A percentile compares a stretch with the other conserved stretches of the same genome.
Conservation (phyloP, 108 stramenopile genomes). For the Stephanodiscus minutulus region DNA sequence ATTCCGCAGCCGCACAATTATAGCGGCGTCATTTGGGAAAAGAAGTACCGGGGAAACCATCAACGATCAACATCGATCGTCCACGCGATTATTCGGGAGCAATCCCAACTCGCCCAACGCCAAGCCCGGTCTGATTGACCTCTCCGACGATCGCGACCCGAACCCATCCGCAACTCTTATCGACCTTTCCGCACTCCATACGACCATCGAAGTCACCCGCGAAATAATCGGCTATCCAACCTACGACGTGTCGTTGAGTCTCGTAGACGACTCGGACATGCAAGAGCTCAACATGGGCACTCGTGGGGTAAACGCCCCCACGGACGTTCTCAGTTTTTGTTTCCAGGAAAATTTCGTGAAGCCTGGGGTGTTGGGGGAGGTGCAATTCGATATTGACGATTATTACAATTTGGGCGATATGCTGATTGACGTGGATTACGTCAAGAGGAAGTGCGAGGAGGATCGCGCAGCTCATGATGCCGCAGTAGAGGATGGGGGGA, state of each 20-base stretch:
- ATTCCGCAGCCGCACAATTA: not conserved
- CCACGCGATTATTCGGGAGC: conserved; percentile 37
- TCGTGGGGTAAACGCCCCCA: conserved; percentile 65
- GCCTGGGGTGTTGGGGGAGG: conserved; percentile 69
- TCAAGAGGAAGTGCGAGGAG: conserved; percentile 67
- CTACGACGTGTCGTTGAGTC: conserved; percentile 65
- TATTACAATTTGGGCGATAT: conserved; percentile 91
- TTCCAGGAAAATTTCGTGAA: conserved; percentile 54
- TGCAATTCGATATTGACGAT: conserved; percentile 72
- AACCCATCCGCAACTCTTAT: conserved; percentile 10
- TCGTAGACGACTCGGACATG: conserved; percentile 79
- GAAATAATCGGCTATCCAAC: conserved; percentile 69
- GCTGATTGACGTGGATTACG: conserved; percentile 89
- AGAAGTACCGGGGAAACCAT: not conserved
- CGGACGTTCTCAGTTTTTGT: conserved; percentile 90
- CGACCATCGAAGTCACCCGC: conserved; percentile 55
- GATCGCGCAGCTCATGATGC: conserved; percentile 46
- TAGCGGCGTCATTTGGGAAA: not conserved
- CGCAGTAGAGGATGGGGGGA: conserved; percentile 21
- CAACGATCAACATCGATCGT: not conserved
- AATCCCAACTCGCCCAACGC: conserved; percentile 30
- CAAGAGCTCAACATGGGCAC: conserved; percentile 69
- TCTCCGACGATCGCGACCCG: conserved; percentile 39
- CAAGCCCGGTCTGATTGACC: conserved; percentile 23
- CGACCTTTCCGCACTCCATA: conserved; percentile 24